Conservation (phyloP, 2,329 filamentous ascomycete genomes). For the Coniosporium tulheliwenetii region DNA sequence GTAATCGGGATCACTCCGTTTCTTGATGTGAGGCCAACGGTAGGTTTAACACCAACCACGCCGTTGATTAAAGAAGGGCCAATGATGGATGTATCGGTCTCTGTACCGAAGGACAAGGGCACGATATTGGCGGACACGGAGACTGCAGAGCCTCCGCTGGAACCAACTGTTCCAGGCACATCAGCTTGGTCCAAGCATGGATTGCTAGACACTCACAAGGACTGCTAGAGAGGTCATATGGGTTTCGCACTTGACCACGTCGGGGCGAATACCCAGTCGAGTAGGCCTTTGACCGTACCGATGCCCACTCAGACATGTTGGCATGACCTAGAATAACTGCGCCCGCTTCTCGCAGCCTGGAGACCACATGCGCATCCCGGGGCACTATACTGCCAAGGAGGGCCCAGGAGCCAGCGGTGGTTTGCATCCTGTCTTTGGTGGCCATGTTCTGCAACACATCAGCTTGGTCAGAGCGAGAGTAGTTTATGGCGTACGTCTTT, state of each 20-base stretch:
- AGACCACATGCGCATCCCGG: conserved; percentile 12
- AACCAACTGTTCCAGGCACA: conserved; percentile 1
- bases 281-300: conserved; percentile 3
- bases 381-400: conserved; percentile 4
- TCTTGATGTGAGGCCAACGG: conserved; percentile 13
- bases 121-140: conserved; percentile 4
- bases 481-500: conserved; percentile 4
- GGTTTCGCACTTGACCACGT: conserved; percentile 5
- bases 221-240: conserved; percentile 3
- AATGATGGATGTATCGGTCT: conserved; percentile 15
- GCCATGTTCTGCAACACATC: conserved; percentile 5
- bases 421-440: conserved; percentile 7
- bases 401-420: conserved; percentile 7
- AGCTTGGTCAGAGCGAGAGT: background rate
- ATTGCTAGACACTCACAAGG: conserved; percentile 1
- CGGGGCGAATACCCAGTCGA: conserved; percentile 5
- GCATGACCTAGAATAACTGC: conserved; percentile 17
- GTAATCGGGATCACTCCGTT: conserved; percentile 15
- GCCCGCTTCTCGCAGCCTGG: conserved; percentile 14
- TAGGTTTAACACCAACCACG: conserved; percentile 8
- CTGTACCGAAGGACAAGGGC: conserved; percentile 8
- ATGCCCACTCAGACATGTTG: conserved; percentile 9
- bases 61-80: conserved; percentile 4
- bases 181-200: background rate
- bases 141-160: conserved; percentile 5